Evolutionary conservation across 768 basidiomycete species (phyloP).

Genomic region (Mrakia blollopis): DNA sequence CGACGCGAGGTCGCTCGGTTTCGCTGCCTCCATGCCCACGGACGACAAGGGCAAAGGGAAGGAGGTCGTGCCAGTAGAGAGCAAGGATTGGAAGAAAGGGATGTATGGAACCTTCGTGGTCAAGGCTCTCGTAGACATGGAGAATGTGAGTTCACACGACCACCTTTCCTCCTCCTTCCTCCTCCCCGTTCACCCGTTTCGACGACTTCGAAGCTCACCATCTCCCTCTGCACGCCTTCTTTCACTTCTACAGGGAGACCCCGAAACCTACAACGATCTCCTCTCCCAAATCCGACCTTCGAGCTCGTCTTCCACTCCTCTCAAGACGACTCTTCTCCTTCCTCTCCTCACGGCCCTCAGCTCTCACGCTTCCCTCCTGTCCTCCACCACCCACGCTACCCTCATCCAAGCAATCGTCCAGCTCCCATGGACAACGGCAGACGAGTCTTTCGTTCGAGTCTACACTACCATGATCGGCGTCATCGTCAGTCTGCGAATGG

Average conservation of each 20-base stretch:
- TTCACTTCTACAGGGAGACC: conserved; percentile 54
- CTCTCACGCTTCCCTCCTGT: conserved; percentile 81
- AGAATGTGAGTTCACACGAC: conserved; percentile 31
- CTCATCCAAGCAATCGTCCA: conserved; percentile 81
- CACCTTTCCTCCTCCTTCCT: conserved; percentile 6
- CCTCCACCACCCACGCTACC: conserved; percentile 64
- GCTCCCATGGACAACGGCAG: conserved; percentile 86
- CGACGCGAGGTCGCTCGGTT: conserved; percentile 10
- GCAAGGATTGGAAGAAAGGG: conserved; percentile 40
- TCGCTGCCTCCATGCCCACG: not conserved
- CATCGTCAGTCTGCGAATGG: conserved; percentile 82
- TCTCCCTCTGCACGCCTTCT: no score
- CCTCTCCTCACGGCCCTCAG: conserved; percentile 70
- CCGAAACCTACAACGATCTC: conserved; percentile 78
- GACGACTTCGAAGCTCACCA: not conserved
- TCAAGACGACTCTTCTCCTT: conserved; percentile 38
- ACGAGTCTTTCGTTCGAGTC: conserved; percentile 68
- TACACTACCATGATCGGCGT: conserved; percentile 87
- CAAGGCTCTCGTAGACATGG: conserved; percentile 41
- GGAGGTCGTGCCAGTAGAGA: conserved; percentile 4
- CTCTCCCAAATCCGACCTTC: conserved; percentile 65
- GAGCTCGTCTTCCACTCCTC: not conserved
- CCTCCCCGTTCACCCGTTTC: not conserved
- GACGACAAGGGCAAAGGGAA: conserved; percentile 26
- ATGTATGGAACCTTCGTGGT: conserved; percentile 45